These are phyloP conservation scores for Vishniacozyma victoriae DNA, from an alignment of 768 basidiomycete genomes.

Conservation along the genomic window DNA sequence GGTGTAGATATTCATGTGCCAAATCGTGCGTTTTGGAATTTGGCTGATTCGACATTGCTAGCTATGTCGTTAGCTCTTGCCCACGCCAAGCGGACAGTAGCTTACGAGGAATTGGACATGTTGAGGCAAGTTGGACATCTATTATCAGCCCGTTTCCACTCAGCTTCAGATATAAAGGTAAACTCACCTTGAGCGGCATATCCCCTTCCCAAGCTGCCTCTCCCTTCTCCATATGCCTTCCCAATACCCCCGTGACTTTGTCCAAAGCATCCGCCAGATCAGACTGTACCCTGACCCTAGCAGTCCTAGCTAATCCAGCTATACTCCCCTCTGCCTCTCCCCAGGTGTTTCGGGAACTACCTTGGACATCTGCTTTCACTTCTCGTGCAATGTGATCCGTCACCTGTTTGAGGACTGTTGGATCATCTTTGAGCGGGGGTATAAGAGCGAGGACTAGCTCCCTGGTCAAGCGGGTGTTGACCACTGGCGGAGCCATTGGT, in stretches of 20 bases:
- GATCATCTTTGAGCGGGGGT: background rate
- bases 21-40: conserved; percentile 13
- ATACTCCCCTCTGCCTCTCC: conserved; percentile 15
- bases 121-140: conserved; percentile 30
- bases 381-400: conserved; percentile 12
- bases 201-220: conserved; percentile 23
- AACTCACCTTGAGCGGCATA: conserved; percentile 17
- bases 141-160: background rate
- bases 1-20: conserved; percentile 20
- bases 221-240: background rate
- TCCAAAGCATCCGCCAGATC: conserved; percentile 30
- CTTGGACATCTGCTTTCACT: conserved; percentile 16
- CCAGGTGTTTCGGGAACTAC: conserved; percentile 27
- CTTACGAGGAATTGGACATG: conserved; percentile 33
- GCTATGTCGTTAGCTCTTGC: conserved; percentile 6
- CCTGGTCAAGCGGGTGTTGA: too few species aligned
- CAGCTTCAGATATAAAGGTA: background rate
- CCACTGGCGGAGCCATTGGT: too few species aligned
- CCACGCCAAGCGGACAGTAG: background rate
- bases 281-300: conserved; percentile 24
- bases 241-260: conserved; percentile 2
- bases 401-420: background rate
- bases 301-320: conserved; percentile 12
- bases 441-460: background rate
- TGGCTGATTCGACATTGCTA: conserved; percentile 22